Evolutionary conservation across 2,329 filamentous ascomycete species (phyloP), one percentile per base, ranked within the genome.

Genomic region (Stachybotrys chartarum): DNA sequence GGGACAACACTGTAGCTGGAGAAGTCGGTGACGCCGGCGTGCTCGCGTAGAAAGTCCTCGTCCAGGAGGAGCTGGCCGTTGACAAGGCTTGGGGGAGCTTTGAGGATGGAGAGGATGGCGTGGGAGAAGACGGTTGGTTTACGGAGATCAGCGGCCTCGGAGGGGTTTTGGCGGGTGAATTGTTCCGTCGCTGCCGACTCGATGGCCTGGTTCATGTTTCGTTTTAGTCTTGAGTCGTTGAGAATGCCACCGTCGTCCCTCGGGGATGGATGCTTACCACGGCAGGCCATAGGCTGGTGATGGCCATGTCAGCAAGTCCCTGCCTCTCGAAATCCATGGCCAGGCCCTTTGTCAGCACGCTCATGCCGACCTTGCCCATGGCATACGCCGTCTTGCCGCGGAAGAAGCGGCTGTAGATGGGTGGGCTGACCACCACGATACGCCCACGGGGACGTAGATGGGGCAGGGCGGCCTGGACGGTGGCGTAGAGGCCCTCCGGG

Each of bases 381-480:
- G 91, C 89, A 72, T 95, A 95, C 14, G 87, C 89, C 1, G 90
- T 89, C 78, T 95, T 95, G 11, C 90, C 91, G 24, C 88, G 75
- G 69, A 94, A 92, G 71, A 95, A 95, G 32, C 91, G 79, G 59
- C 83, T 88, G 70, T 95, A 95, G 56, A 95, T 92, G 1, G 90
- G 90, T 30, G 91, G 91, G 64, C 85, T 88, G 54, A 95, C 87
- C 54, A 94, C 87, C 50, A 95, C 75, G 58, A 95, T 82, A 30
- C 90, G 73, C 0, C 84, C 88, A 30, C 74, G 77, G 16, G 59
- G 72, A 64, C 73, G 57, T 57, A 93, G 85, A 57, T 86, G 76
- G 2, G 90, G 89, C 18, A 94, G 75, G 2, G 78, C 72, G 6
- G 85, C 84, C 63, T 91, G 87, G 6, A 94, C 66, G 3, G 80